Evolutionary conservation across 495 filamentous ascomycete species (phyloP).

Genomic region (Lasiosphaeria miniovina): DNA sequence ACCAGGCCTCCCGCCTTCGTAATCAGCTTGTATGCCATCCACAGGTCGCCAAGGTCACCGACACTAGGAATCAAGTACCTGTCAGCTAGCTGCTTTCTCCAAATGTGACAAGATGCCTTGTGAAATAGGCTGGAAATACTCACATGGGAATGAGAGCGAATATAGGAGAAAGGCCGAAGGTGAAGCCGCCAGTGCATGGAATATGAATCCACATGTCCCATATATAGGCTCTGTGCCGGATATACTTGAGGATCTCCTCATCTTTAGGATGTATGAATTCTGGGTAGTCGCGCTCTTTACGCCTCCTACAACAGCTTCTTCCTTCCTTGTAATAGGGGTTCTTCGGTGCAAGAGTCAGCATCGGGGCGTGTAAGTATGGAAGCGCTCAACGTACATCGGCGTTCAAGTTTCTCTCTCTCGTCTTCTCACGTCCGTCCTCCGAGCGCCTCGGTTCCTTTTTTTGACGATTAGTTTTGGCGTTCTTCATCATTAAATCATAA

Average conservation of each 20-base stretch:
- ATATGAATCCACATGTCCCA: constrained; percentile 66
- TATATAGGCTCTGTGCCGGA: constrained; percentile 75
- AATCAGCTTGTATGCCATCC: constrained; percentile 69
- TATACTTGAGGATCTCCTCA: constrained; percentile 69
- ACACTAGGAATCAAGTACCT: constrained; percentile 40
- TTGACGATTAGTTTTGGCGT: too few species aligned
- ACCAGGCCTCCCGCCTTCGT: constrained; percentile 64
- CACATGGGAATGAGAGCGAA: constrained; percentile 78
- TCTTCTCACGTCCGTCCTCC: neutral
- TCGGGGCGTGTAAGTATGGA: neutral
- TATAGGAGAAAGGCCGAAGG: constrained; percentile 78
- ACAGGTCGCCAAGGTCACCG: constrained; percentile 71
- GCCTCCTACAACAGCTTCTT: constrained; percentile 66
- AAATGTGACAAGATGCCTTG: too few species aligned
- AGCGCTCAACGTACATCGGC: constrained; percentile 50
- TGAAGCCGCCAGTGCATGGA: constrained; percentile 70
- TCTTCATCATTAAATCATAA: too few species aligned
- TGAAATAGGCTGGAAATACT: constrained; percentile 33
- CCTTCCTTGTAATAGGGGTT: constrained; percentile 57
- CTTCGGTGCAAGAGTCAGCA: constrained; percentile 18
- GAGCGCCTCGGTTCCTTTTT: too few species aligned
- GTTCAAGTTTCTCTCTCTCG: constrained; percentile 70
- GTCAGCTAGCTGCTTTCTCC: constrained; percentile 5
- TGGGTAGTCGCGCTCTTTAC: constrained; percentile 53
- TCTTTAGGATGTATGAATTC: constrained; percentile 76